Evolutionary conservation across 805 yeast species (phyloP).

Genomic region (Peterozyma xylosa): DNA sequence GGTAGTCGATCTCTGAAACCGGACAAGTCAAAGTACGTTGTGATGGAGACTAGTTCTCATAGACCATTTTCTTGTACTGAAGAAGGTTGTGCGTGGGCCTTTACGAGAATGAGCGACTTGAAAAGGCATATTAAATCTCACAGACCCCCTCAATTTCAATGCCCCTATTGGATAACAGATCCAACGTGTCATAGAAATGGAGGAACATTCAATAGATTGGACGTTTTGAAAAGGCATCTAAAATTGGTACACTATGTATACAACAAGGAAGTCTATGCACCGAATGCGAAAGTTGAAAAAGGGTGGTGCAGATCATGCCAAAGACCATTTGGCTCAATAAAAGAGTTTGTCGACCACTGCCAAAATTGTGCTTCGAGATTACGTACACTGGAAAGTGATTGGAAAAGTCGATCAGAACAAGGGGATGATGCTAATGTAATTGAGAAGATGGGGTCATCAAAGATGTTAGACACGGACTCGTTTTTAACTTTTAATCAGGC

Average conservation of each 20-base stretch:
- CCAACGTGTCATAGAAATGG: conserved; percentile 71
- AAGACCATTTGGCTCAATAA: conserved; percentile 43
- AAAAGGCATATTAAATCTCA: conserved; percentile 65
- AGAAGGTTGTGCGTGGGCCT: conserved; percentile 54
- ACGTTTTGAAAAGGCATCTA: conserved; percentile 68
- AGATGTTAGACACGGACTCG: too few species aligned
- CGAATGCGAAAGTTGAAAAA: conserved; percentile 15
- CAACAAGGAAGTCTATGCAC: conserved; percentile 22
- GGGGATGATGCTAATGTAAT: too few species aligned
- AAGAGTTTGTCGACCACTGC: conserved; percentile 58
- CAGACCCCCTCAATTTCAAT: conserved; percentile 55
- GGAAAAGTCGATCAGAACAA: too few species aligned
- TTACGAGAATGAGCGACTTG: conserved; percentile 61
- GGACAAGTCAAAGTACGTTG: too few species aligned
- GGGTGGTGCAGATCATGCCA: conserved; percentile 69
- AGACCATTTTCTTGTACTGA: conserved; percentile 4
- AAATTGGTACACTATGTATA: conserved; percentile 61
- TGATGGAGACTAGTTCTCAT: background rate
- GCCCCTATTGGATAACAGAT: conserved; percentile 67
- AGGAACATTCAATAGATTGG: conserved; percentile 67
- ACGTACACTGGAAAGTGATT: too few species aligned
- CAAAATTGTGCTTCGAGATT: conserved; percentile 42
- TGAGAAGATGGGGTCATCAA: too few species aligned
- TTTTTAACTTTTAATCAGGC: too few species aligned
- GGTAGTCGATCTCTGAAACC: too few species aligned